Conservation (phyloP, 768 basidiomycete species). For the Lactarius indigo region DNA sequence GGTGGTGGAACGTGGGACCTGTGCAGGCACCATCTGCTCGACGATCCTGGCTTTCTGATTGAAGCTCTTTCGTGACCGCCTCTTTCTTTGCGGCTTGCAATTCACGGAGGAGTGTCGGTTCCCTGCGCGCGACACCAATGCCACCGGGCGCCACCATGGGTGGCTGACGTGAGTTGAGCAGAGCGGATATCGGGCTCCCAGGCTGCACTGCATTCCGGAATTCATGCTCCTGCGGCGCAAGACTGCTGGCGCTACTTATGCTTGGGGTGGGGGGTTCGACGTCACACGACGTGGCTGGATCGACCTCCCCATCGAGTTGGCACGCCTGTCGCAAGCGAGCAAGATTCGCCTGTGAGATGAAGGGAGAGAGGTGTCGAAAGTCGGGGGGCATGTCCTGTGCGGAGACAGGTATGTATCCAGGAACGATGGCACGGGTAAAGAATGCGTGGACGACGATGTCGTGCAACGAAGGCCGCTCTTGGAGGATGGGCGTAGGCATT, state of each 20-base stretch:
- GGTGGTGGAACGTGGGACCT: constrained; percentile 32
- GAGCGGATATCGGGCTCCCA: constrained; percentile 87
- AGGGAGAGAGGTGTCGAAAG: constrained; percentile 62
- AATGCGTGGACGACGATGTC: constrained; percentile 83
- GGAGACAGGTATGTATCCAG: constrained; percentile 72
- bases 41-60: constrained; percentile 93
- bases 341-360: constrained; percentile 67
- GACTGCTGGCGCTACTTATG: constrained; percentile 48
- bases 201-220: constrained; percentile 96
- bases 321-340: constrained; percentile 58
- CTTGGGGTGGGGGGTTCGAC: constrained; percentile 15
- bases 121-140: constrained; percentile 37
- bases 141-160: constrained; percentile 57
- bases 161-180: constrained; percentile 85
- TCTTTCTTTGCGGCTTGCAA: constrained; percentile 50
- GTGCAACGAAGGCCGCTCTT: constrained; percentile 74
- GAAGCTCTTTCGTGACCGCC: constrained; percentile 65
- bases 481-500: constrained; percentile 84
- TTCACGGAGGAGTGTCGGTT: constrained; percentile 48
- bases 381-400: constrained; percentile 75
- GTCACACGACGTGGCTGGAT: constrained; percentile 31
- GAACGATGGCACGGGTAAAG: constrained; percentile 79
- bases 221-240: constrained; percentile 89
- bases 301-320: constrained; percentile 61
- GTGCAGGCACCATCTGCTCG: constrained; percentile 81